Conservation (phyloP, 805 yeast species). For the Hanseniaspora lindneri region DNA sequence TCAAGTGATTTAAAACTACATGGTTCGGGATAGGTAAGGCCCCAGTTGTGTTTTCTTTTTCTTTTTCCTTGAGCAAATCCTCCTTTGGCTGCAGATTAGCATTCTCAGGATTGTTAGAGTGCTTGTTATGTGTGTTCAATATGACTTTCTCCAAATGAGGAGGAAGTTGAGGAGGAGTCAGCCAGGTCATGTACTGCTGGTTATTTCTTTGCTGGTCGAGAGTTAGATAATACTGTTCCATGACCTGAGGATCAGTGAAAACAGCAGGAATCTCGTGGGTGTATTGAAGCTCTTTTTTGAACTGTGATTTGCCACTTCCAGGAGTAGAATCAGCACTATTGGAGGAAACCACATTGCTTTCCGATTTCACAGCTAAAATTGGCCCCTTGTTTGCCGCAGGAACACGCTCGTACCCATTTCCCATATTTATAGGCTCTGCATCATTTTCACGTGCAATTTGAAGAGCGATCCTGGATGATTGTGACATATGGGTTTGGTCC, state of each 20-base stretch:
- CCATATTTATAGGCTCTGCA: conserved; percentile 52
- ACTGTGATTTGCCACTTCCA: conserved; percentile 13
- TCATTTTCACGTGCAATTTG: conserved; percentile 28
- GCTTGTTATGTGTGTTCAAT: conserved; percentile 50
- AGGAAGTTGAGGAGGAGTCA: conserved; percentile 92
- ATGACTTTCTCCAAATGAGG: conserved; percentile 94
- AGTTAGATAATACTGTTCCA: conserved; percentile 75
- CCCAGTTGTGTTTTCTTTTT: conserved; percentile 70
- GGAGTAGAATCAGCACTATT: conserved; percentile 16
- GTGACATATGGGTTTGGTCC: conserved; percentile 27
- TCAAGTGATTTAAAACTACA: conserved; percentile 84
- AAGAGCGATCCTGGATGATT: conserved; percentile 52
- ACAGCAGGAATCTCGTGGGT: conserved; percentile 68
- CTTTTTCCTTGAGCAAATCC: conserved; percentile 23
- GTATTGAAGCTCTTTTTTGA: conserved; percentile 29
- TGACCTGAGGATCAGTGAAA: conserved; percentile 71
- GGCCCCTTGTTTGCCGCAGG: conserved; percentile 42
- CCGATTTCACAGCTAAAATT: not conserved
- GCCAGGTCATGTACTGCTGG: conserved; percentile 46
- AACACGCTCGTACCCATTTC: conserved; percentile 65
- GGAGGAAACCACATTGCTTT: conserved; percentile 15
- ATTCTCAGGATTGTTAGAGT: conserved; percentile 15
- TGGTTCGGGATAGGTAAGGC: conserved; percentile 90
- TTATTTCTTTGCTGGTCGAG: conserved; percentile 55
- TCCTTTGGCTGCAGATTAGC: conserved; percentile 21